phyloP scores from a whole-genome alignment of 2,329 filamentous ascomycete genomes.

The Aspergillus hortae region DNA sequence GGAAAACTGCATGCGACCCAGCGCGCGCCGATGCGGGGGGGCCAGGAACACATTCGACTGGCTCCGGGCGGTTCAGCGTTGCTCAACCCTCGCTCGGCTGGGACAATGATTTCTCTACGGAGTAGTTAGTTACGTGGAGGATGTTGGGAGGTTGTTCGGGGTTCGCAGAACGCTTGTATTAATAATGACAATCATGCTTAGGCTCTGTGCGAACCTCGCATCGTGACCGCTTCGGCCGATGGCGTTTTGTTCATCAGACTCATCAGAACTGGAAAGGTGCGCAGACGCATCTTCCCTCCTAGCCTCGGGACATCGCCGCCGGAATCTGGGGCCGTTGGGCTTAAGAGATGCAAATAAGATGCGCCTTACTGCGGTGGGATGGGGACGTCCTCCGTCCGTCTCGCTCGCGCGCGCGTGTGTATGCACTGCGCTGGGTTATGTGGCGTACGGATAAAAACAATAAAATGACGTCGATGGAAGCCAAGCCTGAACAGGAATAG shows the following conservation, averaged over 20 bases:
- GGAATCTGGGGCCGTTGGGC: background rate
- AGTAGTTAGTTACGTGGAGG: background rate
- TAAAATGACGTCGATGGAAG: background rate
- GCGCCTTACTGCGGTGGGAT: background rate
- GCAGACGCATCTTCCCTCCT: background rate
- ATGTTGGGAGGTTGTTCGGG: background rate
- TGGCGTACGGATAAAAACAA: background rate
- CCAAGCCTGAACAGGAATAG: no score
- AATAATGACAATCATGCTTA: background rate
- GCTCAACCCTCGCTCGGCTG: conserved; percentile 10
- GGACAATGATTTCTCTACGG: background rate
- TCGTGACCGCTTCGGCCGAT: no score
- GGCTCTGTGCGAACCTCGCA: background rate
- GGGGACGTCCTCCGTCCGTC: background rate
- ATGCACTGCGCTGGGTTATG: background rate
- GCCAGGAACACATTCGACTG: conserved; percentile 26
- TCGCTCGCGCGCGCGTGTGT: background rate
- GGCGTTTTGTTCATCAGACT: no score
- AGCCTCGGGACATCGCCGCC: background rate
- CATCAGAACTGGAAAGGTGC: no score
- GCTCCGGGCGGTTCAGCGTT: conserved; percentile 9
- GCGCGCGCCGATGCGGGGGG: conserved; percentile 17
- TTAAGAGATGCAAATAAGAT: no score
- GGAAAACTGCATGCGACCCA: conserved; percentile 4
- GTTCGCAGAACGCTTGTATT: no score